A percentile compares a stretch with the other conserved stretches of the same genome.
Evolutionary conservation across 495 filamentous ascomycete genomes (phyloP).

Genomic region (Penicillium pulvis): DNA sequence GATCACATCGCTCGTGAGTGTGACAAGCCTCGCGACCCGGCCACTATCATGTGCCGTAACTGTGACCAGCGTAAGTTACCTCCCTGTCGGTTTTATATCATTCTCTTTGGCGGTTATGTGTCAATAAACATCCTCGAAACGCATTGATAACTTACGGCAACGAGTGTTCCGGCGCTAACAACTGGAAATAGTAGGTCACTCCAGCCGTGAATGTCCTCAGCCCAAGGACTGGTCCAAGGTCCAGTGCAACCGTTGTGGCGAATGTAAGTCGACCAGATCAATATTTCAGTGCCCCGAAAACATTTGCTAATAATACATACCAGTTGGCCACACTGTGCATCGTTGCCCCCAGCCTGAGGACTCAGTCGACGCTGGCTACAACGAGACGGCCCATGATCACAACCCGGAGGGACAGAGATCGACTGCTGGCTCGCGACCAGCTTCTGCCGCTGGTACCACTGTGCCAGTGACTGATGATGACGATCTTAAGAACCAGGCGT

Average conservation of each 20-base stretch:
- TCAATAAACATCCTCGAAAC: not conserved
- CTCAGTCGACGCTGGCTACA: not conserved
- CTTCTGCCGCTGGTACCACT: not conserved
- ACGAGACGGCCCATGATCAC: not conserved
- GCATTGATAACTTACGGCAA: not conserved
- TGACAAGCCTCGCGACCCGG: slow-evolving; percentile 51
- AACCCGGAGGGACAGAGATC: not conserved
- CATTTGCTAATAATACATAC: slow-evolving; percentile 17
- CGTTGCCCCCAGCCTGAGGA: slow-evolving; percentile 56
- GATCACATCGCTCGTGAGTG: slow-evolving; percentile 60
- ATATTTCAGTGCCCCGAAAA: not conserved
- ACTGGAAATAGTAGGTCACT: slow-evolving; percentile 59
- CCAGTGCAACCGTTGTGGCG: slow-evolving; percentile 73
- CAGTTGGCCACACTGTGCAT: slow-evolving; percentile 68
- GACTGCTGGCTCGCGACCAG: too few species aligned
- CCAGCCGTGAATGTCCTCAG: slow-evolving; percentile 71
- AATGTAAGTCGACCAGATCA: slow-evolving; percentile 51
- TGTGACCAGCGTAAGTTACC: slow-evolving; percentile 57
- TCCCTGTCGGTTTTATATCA: not conserved
- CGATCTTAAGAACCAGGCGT: not conserved
- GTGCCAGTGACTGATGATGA: not conserved
- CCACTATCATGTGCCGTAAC: slow-evolving; percentile 64
- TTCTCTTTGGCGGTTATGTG: not conserved
- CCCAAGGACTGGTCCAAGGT: slow-evolving; percentile 75
- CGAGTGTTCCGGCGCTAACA: not conserved